A percentile compares a stretch with the other conserved stretches of the same genome.
phyloP scores from a whole-genome alignment of 2,329 filamentous ascomycete species.

The Aspergillus quadricinctus region DNA sequence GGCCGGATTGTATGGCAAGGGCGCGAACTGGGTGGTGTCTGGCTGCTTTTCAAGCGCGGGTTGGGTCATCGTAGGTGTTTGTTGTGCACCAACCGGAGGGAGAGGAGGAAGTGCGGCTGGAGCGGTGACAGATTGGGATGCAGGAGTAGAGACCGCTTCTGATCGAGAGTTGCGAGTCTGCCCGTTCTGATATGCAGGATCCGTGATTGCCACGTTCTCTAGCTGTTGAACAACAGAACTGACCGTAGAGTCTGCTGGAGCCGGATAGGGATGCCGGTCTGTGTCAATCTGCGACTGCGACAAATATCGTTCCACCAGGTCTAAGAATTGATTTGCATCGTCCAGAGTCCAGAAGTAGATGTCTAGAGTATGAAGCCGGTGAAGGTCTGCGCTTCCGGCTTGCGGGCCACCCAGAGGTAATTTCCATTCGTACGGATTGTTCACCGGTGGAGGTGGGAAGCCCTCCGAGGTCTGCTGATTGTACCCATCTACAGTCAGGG shows the following conservation, averaged over 20 bases:
- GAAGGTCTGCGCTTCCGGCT: conserved; percentile 50
- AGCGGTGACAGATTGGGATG: conserved; percentile 16
- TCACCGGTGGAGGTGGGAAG: conserved; percentile 21
- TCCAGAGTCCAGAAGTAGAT: conserved; percentile 61
- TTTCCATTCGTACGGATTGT: conserved; percentile 50
- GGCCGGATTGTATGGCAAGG: conserved; percentile 62
- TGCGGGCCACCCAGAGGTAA: conserved; percentile 50
- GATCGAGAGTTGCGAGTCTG: conserved; percentile 38
- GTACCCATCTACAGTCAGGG: conserved; percentile 50
- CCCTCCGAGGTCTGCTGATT: conserved; percentile 21
- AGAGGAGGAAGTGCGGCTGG: conserved; percentile 24
- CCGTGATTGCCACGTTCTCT: conserved; percentile 57
- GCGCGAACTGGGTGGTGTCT: conserved; percentile 39
- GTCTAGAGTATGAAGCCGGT: conserved; percentile 56
- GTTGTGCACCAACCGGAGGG: conserved; percentile 22
- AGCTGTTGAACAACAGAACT: conserved; percentile 61
- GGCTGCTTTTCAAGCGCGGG: conserved; percentile 19
- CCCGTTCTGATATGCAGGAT: conserved; percentile 46
- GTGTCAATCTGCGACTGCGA: conserved; percentile 44
- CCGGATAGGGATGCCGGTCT: conserved; percentile 40
- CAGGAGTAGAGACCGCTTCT: conserved; percentile 17
- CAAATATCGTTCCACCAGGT: conserved; percentile 38
- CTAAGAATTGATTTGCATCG: conserved; percentile 53
- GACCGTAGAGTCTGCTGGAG: conserved; percentile 39
- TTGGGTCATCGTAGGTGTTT: conserved; percentile 6